Base-by-base conservation (phyloP, 805 yeast species). In the Pichia cabralensis region DNA sequence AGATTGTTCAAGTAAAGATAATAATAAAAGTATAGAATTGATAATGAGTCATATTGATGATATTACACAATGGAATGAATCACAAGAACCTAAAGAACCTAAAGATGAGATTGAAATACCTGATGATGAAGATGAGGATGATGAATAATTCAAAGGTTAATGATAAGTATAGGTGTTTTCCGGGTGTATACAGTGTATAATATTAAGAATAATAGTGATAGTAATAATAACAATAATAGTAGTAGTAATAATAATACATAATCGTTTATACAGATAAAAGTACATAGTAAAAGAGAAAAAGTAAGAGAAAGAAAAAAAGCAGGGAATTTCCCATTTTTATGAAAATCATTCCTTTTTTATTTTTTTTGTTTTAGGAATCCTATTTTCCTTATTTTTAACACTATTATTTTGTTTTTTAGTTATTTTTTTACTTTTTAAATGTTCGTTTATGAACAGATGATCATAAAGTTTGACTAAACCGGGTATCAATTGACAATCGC, bases 31-130 rank as follows among this genome's bases (percentile, higher is more conserved):
- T 31, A 79, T 92, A 16, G 74, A 79, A 10, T 78, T 86, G 0
- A 89, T 92, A 35, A 65, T 92, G 45, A 80, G 94, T 51, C 86
- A 86, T 54, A 82, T 92, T 16, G 99, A 92, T 52, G 98, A 92
- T 55, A 80, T 89, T 20, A 92, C 99, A 0, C 99, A 92, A 54
- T 92, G 98, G 98, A 77, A 84, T 16, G 99, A 92, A 54, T 63
- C 75, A 4, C 97, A 92, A 57, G 99, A 92, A 56, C 97, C 96
- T 22, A 89, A 89, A 54, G 96, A 89, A 55, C 97, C 97, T 1
- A 70, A 73, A 20, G 96, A 85, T 45, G 83, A 77, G 41, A 47
- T 69, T 12, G 80, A 74, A 26, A 52, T 73, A n/a, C 83, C 76
- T 11, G 83, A 74, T 11, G 69, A 69, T 35, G 68, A 64, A 35